Evolutionary conservation across 371 early-diverging fungal species (phyloP).

Genomic region (Mucor irregularis): DNA sequence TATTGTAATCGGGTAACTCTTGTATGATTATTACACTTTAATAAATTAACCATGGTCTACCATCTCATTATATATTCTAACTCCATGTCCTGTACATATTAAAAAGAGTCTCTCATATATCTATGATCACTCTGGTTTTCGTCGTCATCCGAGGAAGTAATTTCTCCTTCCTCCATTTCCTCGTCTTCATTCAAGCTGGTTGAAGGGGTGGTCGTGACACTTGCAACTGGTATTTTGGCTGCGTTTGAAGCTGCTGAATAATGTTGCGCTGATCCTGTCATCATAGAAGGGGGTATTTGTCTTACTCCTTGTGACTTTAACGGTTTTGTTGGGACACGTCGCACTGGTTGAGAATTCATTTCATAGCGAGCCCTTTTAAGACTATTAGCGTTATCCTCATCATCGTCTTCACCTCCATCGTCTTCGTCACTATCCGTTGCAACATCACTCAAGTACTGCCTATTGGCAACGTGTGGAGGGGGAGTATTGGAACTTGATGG

Average conservation of each 20-base stretch:
- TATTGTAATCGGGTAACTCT: too few relatives aligned
- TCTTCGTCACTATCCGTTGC: slow-evolving; percentile 22
- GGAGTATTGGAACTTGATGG: neutral
- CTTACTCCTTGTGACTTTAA: slow-evolving; percentile 21
- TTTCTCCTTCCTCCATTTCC: slow-evolving; percentile 32
- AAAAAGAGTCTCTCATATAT: too few relatives aligned
- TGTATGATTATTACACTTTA: too few relatives aligned
- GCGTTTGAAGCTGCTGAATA: neutral
- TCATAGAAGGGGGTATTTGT: slow-evolving; percentile 11
- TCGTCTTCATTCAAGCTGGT: slow-evolving; percentile 14
- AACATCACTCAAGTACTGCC: slow-evolving; percentile 17
- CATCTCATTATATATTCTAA: too few relatives aligned
- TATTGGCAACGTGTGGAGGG: slow-evolving; percentile 4
- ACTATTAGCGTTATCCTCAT: neutral
- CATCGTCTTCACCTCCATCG: slow-evolving; percentile 13
- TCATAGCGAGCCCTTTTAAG: slow-evolving; percentile 14
- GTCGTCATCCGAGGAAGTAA: slow-evolving; percentile 21
- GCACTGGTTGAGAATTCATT: neutral
- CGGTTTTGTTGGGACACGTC: slow-evolving; percentile 18
- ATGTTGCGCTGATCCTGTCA: neutral
- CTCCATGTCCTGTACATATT: too few relatives aligned
- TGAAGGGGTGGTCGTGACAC: neutral
- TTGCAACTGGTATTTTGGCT: too few relatives aligned
- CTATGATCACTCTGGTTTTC: neutral
- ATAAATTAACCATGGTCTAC: too few relatives aligned